A percentile compares a stretch with the other conserved stretches of the same genome.
phyloP scores from a whole-genome alignment of 2,329 filamentous ascomycete species.

The Penicillium sclerotiorum region DNA sequence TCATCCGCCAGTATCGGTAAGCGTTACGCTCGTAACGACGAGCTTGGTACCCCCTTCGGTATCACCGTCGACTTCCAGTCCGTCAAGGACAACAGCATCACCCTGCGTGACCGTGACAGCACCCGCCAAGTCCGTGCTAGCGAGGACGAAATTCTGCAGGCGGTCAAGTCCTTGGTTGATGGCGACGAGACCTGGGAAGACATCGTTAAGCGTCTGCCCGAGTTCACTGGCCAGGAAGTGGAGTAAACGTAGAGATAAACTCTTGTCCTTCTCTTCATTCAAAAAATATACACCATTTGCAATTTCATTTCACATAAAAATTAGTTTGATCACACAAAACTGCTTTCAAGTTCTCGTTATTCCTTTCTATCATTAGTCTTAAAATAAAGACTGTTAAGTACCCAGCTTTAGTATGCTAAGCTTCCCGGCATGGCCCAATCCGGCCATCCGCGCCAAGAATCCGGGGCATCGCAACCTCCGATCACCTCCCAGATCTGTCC shows the following conservation, averaged over 20 bases:
- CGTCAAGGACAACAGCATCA: constrained; percentile 81
- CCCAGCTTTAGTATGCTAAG: constrained; percentile 2
- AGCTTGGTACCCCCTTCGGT: constrained; percentile 90
- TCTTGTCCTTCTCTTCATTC: constrained; percentile 3
- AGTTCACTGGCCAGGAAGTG: constrained; percentile 75
- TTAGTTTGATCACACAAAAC: too few species aligned
- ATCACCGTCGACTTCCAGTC: constrained; percentile 97
- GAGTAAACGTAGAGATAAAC: constrained; percentile 39
- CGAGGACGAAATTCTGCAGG: constrained; percentile 76
- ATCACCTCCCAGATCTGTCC: constrained; percentile 26
- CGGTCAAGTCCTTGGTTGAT: constrained; percentile 66
- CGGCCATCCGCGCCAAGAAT: constrained; percentile 31
- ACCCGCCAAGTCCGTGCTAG: constrained; percentile 87
- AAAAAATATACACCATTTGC: constrained; percentile 26
- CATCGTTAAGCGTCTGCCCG: constrained; percentile 75
- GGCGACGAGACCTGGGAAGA: constrained; percentile 70
- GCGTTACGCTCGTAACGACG: constrained; percentile 91
- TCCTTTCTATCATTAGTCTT: background rate
- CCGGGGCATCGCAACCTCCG: constrained; percentile 23
- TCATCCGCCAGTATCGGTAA: constrained; percentile 92
- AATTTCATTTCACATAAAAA: too few species aligned
- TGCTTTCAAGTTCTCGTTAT: background rate
- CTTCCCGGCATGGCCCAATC: constrained; percentile 17
- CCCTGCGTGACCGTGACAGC: constrained; percentile 85
- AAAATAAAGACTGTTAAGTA: too few species aligned